Base-by-base conservation (phyloP, 2,329 filamentous ascomycete species). In the Colletotrichum sidae region DNA sequence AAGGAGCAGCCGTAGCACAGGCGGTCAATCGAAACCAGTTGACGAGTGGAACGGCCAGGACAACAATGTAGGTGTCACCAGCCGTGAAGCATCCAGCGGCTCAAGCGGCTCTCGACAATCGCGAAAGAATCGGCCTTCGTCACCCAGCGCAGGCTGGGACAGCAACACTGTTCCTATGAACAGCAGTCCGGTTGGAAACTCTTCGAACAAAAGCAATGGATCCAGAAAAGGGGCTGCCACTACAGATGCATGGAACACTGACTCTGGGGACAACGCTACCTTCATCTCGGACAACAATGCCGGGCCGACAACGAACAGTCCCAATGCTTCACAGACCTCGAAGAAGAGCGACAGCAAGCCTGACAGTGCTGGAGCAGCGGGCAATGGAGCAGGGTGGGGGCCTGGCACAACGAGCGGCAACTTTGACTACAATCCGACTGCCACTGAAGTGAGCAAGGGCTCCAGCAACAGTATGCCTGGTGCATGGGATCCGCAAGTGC, bases 391-490 rank as follows among this genome's bases (percentile, higher is more conserved):
- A 13, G 60, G 59, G 39, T 59, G 64, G 60, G 64, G 64, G 9
- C 59, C 64, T n/a, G 44, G 35, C 15, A 46, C 47, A 38, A 55
- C 53, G 12, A 45, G 49, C 13, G 60, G 47, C 42, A 46, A 62
- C 25, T 15, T 58, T n/a, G 57, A 64, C 35, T 65, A 17, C 8
- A 54, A 61, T 11, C 60, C 51, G n/a, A 59, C 54, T 6, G 47
- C 47, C n/a, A 64, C 59, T 6, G 55, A 65, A 15, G 50, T 53
- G 42, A 61, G 58, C 46, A 65, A 65, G 58, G 42, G 51, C 8
- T 67, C 61, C 35, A 53, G 56, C 47, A 55, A 55, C 53, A 67
- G 51, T 38, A 69, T 69, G 68, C 68, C 68, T 6, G 68, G 68
- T 12, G 60, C 67, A 11, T 69, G 63, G 67, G 57, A 69, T 11